Base-by-base conservation (phyloP, 208 protist species). In the Zelonia costaricensis region DNA sequence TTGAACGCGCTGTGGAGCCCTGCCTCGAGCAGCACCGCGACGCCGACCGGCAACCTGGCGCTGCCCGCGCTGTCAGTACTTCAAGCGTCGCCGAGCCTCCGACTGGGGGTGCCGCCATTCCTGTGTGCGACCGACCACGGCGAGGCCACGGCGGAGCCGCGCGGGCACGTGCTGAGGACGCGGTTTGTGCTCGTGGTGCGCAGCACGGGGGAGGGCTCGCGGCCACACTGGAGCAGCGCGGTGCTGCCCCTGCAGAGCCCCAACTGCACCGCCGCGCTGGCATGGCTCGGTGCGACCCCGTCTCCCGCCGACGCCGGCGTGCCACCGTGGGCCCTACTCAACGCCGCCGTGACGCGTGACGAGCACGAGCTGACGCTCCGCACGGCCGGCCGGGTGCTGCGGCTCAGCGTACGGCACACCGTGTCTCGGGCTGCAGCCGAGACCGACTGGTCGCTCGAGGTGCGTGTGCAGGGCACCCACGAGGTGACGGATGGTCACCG, bases 1-100 rank as follows among this genome's bases (percentile, higher is more conserved):
- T 48, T 74, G 30, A 65, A 74, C 12, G 23, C 57, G 2, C 39
- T 60, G 4, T 72, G 65, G 65, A 27, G 4, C 5, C 7, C 44
- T 5, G 13, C 16, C 20, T 57, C 23, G 35, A 42, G 1, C 7
- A 18, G 10, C 13, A 12, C 18, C 1, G 9, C 33, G 3, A 6
- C 49, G 2, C 0, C 35, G 18, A 27, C 33, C 0, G 31, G 36
- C 0, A 23, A 16, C 5, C 47, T 44, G 0, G 20, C 15, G 13
- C 39, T 40, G 7, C 6, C 47, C 16, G 28, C 47, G 47, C 47
- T 18, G 7, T 25, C 47, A 23, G 28, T 12, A 0, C 20, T 68
- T 12, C 33, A 60, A 15, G n/a, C 30, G 10, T 10, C 43, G 25
- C 42, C 33, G 3, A 62, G 63, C 16, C 31, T 70, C 22, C 63